Conservation (phyloP, 164 flowering plant species). For the Protea cynaroides region DNA sequence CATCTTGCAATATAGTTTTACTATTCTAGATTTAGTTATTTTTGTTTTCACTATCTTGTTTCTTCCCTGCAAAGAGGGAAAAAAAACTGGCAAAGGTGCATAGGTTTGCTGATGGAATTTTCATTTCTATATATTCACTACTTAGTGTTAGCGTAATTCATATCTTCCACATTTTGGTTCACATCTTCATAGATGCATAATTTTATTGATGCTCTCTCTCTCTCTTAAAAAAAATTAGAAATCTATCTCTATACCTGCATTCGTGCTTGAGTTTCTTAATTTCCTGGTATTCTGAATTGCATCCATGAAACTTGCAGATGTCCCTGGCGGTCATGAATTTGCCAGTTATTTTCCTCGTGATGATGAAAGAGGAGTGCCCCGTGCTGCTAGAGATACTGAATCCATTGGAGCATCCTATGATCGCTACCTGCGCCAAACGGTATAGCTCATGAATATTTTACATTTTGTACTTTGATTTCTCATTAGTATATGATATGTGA, state of each 20-base stretch:
- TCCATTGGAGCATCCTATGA: conserved; percentile 76
- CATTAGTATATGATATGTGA: neutral
- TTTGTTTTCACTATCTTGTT: too few relatives aligned
- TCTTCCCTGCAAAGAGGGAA: too few relatives aligned
- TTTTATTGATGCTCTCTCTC: neutral
- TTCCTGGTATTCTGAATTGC: neutral
- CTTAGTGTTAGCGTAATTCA: neutral
- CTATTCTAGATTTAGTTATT: too few relatives aligned
- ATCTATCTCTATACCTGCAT: too few relatives aligned
- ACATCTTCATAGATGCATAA: neutral
- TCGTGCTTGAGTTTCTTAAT: neutral
- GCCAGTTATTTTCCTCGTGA: conserved; percentile 47
- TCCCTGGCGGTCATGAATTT: conserved; percentile 41
- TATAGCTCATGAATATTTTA: conserved; percentile 16
- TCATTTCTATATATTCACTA: too few relatives aligned
- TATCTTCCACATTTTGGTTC: neutral
- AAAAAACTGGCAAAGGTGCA: too few relatives aligned
- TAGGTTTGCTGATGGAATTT: too few relatives aligned
- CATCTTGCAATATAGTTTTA: too few relatives aligned
- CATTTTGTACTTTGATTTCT: neutral
- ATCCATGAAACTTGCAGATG: conserved; percentile 31
- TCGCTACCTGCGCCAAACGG: conserved; percentile 63
- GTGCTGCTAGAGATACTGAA: conserved; percentile 48
- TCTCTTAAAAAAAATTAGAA: neutral
- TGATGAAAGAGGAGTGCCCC: conserved; percentile 48